Base-by-base conservation (phyloP, 495 filamentous ascomycete species). In the Talaromyces thailandensis region DNA sequence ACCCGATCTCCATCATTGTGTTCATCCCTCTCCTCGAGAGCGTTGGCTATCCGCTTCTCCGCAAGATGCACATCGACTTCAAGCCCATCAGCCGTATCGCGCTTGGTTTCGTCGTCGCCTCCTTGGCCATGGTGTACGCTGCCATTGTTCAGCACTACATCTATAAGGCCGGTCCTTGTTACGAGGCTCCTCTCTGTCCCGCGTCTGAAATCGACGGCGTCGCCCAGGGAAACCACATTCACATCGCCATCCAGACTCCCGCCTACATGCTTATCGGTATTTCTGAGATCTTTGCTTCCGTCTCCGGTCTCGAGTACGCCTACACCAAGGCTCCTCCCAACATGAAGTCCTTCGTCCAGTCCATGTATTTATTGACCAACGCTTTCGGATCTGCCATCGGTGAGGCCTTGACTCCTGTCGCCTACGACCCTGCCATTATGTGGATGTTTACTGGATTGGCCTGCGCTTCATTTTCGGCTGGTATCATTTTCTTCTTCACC, bases 261-360 rank as follows among this genome's bases (percentile, higher is more conserved):
- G 79, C 86, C 3, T 91, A 92, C 73, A 68, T 90, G 28, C 79
- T 91, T 59, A 86, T 90, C 62, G 89, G 82, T 68, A 65, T 91
- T 32, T 87, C 86, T 25, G 89, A 91, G 73, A 89, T 90, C 66
- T 85, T 91, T 71, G 86, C 87, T 18, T 86, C 81, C 55, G 86
- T 91, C 70, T 88, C 86, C 23, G 80, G 77, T 60, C 76, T 88
- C 16, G 86, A 89, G 69, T 92, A 93, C 68, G 91, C 90, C 31
- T 93, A 87, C 74, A 90, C 86, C 70, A 91, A 93, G 77, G 90
- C 91, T 0, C 91, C 91, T 6, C 84, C 82, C 65, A 89, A 85
- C 67, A 92, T 93, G 88, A 84, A 88, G 57, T 89, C 86, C n/a
- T 84, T 92, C 66, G 87, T 93, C 60, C 86, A 86, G 66, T 82